phyloP scores from a whole-genome alignment of 495 filamentous ascomycete genomes.

The Talaromyces trachyspermus region DNA sequence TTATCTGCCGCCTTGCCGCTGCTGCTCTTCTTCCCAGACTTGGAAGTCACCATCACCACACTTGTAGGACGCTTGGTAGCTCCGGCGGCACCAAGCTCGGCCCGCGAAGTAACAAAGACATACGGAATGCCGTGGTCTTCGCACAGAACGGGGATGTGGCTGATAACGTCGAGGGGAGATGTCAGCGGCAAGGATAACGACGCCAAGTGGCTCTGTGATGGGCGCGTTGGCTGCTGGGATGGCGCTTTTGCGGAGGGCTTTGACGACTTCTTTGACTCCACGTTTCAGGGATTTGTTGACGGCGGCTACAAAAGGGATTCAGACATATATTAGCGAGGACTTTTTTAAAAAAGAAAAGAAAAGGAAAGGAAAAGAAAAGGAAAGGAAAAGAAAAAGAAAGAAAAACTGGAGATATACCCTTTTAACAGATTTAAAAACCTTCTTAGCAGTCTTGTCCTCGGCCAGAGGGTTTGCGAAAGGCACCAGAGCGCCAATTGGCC shows the following conservation, averaged over 20 bases:
- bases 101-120: slow-evolving; percentile 79
- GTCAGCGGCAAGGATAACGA: slow-evolving; percentile 90
- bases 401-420: slow-evolving; percentile 51
- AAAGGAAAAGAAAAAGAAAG: slow-evolving; percentile 2
- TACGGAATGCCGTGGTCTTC: slow-evolving; percentile 96
- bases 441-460: slow-evolving; percentile 86
- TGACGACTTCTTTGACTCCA: slow-evolving; percentile 97
- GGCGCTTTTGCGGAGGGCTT: slow-evolving; percentile 85
- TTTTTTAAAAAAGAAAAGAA: slow-evolving; percentile 1
- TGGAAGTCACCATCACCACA: slow-evolving; percentile 75
- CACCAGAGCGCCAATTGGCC: slow-evolving; percentile 65
- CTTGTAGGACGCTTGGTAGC: slow-evolving; percentile 92
- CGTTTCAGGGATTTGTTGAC: slow-evolving; percentile 91
- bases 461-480: slow-evolving; percentile 91
- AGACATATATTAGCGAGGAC: slow-evolving; percentile 17
- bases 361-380: slow-evolving; percentile 6
- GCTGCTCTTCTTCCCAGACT: slow-evolving; percentile 42
- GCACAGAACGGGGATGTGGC: slow-evolving; percentile 92
- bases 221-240: slow-evolving; percentile 44
- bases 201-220: slow-evolving; percentile 49
- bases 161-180: slow-evolving; percentile 97
- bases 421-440: slow-evolving; percentile 89
- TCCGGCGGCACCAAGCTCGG: slow-evolving; percentile 84
- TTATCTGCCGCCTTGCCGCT: slow-evolving; percentile 45
- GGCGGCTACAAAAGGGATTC: slow-evolving; percentile 66